Conservation (phyloP, 2,329 filamentous ascomycete genomes). For the Penicillium sp. region DNA sequence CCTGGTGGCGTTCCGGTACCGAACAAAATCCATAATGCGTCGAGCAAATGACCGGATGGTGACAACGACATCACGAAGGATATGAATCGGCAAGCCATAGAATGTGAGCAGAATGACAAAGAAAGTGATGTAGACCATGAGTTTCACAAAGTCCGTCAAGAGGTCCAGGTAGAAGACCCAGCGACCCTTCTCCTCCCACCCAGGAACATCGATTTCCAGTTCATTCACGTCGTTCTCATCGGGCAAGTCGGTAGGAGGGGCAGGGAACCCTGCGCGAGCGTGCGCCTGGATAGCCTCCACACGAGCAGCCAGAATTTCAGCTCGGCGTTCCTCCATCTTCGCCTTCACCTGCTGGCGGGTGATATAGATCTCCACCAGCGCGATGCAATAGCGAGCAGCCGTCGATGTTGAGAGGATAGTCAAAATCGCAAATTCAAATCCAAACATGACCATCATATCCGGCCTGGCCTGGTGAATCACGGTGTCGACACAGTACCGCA, state of each 20-base stretch:
- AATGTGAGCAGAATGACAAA: constrained; percentile 90
- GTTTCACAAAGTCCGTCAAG: constrained; percentile 80
- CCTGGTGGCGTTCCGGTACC: constrained; percentile 83
- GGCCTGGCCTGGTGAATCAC: constrained; percentile 84
- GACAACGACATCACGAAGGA: constrained; percentile 90
- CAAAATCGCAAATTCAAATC: constrained; percentile 92
- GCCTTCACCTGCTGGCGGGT: constrained; percentile 66
- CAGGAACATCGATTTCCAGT: constrained; percentile 89
- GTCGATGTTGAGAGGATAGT: constrained; percentile 76
- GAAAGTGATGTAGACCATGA: constrained; percentile 82
- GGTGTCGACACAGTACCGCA: constrained; percentile 73
- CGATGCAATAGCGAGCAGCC: constrained; percentile 69
- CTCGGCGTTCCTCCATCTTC: constrained; percentile 62
- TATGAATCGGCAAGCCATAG: constrained; percentile 93
- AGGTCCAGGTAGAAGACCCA: constrained; percentile 88
- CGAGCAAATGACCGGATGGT: constrained; percentile 89
- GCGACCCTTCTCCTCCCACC: constrained; percentile 93
- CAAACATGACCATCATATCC: constrained; percentile 99
- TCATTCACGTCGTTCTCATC: constrained; percentile 76
- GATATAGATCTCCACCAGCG: constrained; percentile 70
- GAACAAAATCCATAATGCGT: constrained; percentile 78
- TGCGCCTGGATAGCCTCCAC: constrained; percentile 44
- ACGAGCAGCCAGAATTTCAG: constrained; percentile 56
- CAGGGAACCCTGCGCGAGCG: constrained; percentile 34
- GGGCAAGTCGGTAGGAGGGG: constrained; percentile 47